Evolutionary conservation across 1,139 yeast species (phyloP), one percentile per base, ranked within the genome.

Genomic region (Ogataea hybrid): DNA sequence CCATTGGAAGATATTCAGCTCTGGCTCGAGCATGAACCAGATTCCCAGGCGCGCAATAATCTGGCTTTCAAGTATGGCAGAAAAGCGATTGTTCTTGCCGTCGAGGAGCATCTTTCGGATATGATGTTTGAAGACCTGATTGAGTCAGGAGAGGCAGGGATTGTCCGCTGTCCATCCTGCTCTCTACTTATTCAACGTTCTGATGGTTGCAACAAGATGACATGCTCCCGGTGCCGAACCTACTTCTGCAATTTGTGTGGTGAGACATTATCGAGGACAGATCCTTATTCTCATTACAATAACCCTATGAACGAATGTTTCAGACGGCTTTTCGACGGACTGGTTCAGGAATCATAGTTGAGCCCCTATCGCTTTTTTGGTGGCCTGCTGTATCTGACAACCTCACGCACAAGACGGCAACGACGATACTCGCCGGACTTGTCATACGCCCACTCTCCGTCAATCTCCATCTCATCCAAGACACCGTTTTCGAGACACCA

Each of bases 171-270:
- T 52, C 88, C 90, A 0, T 62, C 63, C 3, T 82, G 89, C 54
- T 58, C 59, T 9, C 57, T 74, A 1, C 73, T 73, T 3, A 74
- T 79, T n/a, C 81, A 80, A 47, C 71, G 78, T 49, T 62, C 71
- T 12, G 84, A 78, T 52, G 89, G 89, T 3, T 82, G 89, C 57
- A 81, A 82, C 55, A 80, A 79, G 54, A 80, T 82, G 83, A 70
- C 67, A 23, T 81, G 89, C 54, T 51, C 69, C 0, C 63, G 70
- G 5, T 82, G 88, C 50, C 53, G 56, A 7, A 66, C 73, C 0
- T 57, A 60, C 37, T 81, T 81, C 52, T 82, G 89, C 53, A 78
- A 73, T 48, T 49, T 78, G 14, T 82, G 89, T 61, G 81, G 80
- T 0, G 57, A 55, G 1, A 52, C 61, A 5, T 63, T 79, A 38